Evolutionary conservation across 805 yeast genomes (phyloP), one percentile per base, ranked within the genome.

Genomic region (Cyberlindnera bimundalis): DNA sequence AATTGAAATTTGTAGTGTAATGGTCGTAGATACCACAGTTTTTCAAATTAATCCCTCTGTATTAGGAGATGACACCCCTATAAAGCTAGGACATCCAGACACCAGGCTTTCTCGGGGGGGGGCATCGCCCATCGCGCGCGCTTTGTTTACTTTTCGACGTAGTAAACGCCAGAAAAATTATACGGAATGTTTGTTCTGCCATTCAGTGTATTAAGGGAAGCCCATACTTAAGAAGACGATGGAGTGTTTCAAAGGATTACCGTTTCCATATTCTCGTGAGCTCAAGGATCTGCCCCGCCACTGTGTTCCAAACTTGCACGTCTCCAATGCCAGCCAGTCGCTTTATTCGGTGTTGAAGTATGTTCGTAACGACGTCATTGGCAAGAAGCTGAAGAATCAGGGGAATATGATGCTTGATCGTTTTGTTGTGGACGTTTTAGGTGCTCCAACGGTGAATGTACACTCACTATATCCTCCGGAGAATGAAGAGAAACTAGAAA

Each of bases 211-310:
- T n/a, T n/a, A n/a, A n/a, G n/a, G n/a, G n/a, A n/a, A n/a, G n/a
- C n/a, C n/a, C n/a, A n/a, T n/a, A n/a, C n/a, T n/a, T n/a, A n/a
- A n/a, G n/a, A n/a, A n/a, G n/a, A n/a, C n/a, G n/a, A 37, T 47
- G 41, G 35, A 32, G 0, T 11, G 38, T 14, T 53, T 55, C 37
- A n/a, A 21, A 12, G 38, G 43, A 3, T 27, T 50, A 6, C 35
- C 23, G 18, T 55, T 55, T 37, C 61, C 61, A 2, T 56, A 55
- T 32, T 44, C 54, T 2, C 33, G 33, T 9, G 59, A 49, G 17
- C 27, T 56, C 23, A 45, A 42, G 13, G 48, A 48, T 12, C 16
- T 55, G 4, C 39, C 45, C 9, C 45, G 40, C 15, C 40, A 42
- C 15, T 29, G 45, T 10, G 36, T 40, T 14, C 61, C 61, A 13